A percentile compares a stretch with the other conserved stretches of the same genome.
Evolutionary conservation across 2,329 filamentous ascomycete species (phyloP).

Genomic region (Mycosphaerelloides madeirae): DNA sequence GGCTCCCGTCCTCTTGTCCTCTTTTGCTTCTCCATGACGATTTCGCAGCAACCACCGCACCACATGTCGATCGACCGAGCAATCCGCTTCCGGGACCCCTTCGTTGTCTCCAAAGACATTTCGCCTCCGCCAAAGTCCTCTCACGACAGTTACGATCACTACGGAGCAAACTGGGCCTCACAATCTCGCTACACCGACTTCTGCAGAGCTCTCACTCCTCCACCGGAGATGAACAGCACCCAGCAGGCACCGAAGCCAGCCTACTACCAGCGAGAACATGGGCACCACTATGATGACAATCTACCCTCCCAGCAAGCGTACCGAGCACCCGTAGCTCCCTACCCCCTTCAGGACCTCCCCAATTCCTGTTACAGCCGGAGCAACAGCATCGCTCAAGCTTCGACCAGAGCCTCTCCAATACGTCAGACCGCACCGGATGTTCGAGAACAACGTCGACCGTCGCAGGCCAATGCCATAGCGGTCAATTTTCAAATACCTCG

Average conservation of each 20-base stretch:
- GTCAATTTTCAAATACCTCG: constrained; percentile 64
- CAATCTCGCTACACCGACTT: constrained; percentile 16
- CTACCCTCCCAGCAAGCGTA: constrained; percentile 16
- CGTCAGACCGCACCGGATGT: constrained; percentile 10
- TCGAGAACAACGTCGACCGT: constrained; percentile 16
- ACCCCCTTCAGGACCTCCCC: constrained; percentile 14
- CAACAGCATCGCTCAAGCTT: constrained; percentile 8
- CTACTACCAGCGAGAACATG: constrained; percentile 26
- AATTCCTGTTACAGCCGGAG: constrained; percentile 10
- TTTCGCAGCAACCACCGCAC: constrained; percentile 18
- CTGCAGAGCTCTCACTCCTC: constrained; percentile 30
- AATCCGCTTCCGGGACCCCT: constrained; percentile 33
- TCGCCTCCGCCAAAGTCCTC: constrained; percentile 8
- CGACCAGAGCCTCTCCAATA: constrained; percentile 20
- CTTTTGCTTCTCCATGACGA: constrained; percentile 24
- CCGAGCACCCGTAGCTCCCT: constrained; percentile 20
- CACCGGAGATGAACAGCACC: constrained; percentile 33
- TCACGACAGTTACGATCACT: constrained; percentile 12
- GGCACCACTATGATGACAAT: constrained; percentile 22
- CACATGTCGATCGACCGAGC: constrained; percentile 33
- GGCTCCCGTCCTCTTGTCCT: constrained; percentile 8
- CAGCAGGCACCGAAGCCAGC: constrained; percentile 18
- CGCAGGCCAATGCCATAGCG: constrained; percentile 38
- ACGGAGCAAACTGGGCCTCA: constrained; percentile 16
- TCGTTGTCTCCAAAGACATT: constrained; percentile 27